A percentile compares a stretch with the other conserved stretches of the same genome.
Conservation (phyloP, 768 basidiomycete genomes). For the Sporobolomyces roseus region DNA sequence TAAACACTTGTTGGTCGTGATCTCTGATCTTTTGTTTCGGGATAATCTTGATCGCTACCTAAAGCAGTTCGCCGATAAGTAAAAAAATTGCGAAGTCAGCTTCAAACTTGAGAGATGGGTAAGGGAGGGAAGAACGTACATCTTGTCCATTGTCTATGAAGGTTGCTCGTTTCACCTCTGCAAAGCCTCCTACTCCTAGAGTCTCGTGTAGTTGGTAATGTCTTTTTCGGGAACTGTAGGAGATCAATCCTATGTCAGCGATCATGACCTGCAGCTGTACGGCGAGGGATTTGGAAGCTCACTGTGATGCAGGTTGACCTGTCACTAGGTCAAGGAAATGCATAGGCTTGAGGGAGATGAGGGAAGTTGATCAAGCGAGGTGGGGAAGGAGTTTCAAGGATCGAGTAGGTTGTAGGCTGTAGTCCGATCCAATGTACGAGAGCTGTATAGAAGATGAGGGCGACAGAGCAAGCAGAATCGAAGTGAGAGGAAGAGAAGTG, state of each 20-base stretch:
- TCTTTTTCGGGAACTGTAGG: constrained; percentile 25
- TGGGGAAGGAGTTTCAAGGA: neutral
- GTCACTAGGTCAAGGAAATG: constrained; percentile 29
- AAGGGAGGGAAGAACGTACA: constrained; percentile 4
- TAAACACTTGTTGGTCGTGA: constrained; percentile 26
- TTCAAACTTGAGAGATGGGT: neutral
- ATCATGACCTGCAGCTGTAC: neutral
- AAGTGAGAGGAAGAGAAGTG: no score
- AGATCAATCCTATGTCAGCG: no score
- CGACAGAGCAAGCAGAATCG: no score
- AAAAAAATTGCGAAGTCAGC: neutral
- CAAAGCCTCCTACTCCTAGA: constrained; percentile 33
- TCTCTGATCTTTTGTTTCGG: constrained; percentile 22
- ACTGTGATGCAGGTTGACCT: constrained; percentile 24
- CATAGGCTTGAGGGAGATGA: neutral
- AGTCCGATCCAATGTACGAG: no score
- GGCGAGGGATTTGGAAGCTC: neutral
- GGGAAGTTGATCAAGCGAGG: neutral
- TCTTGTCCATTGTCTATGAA: constrained; percentile 17
- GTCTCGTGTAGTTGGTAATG: constrained; percentile 20
- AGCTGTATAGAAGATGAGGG: no score
- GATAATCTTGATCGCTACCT: constrained; percentile 41
- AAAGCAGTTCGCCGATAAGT: neutral
- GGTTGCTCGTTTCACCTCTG: constrained; percentile 33
- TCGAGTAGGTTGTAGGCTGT: no score